phyloP scores from a whole-genome alignment of 345 rosid species.

The Eucalyptus erythrocorys region DNA sequence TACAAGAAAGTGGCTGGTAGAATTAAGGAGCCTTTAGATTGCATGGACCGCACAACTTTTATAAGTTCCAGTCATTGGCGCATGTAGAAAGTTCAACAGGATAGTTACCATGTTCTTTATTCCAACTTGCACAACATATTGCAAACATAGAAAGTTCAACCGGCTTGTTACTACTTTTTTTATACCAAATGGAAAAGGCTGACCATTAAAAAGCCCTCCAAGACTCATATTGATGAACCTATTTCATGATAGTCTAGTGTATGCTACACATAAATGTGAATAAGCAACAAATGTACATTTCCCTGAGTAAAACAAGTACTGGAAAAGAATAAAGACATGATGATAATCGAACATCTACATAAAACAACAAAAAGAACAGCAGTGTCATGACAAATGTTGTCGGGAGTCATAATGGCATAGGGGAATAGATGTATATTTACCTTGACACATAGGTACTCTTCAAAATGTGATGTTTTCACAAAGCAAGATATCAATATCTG shows the following conservation, averaged over 20 bases:
- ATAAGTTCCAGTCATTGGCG: neutral
- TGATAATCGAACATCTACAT: neutral
- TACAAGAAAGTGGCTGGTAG: neutral
- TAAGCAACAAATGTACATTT: neutral
- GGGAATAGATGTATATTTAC: slow-evolving; percentile 8
- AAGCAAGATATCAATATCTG: slow-evolving; percentile 92
- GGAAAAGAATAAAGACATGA: neutral
- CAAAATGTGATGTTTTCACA: slow-evolving; percentile 79
- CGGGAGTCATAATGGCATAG: neutral
- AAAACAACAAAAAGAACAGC: neutral
- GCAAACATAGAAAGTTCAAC: neutral
- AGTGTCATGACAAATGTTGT: neutral
- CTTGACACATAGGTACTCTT: slow-evolving; percentile 85
- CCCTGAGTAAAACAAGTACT: neutral
- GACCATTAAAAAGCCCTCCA: neutral
- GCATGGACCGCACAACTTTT: neutral
- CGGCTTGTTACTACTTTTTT: neutral
- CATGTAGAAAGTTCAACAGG: neutral
- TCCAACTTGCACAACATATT: neutral
- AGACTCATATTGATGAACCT: neutral
- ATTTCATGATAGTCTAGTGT: neutral
- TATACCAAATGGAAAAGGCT: neutral
- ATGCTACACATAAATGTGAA: neutral
- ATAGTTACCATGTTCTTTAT: neutral
- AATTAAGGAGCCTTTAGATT: neutral